These are phyloP conservation scores for Malus hybrid DNA, from an alignment of 331 rosid species.

Conservation along the genomic window DNA sequence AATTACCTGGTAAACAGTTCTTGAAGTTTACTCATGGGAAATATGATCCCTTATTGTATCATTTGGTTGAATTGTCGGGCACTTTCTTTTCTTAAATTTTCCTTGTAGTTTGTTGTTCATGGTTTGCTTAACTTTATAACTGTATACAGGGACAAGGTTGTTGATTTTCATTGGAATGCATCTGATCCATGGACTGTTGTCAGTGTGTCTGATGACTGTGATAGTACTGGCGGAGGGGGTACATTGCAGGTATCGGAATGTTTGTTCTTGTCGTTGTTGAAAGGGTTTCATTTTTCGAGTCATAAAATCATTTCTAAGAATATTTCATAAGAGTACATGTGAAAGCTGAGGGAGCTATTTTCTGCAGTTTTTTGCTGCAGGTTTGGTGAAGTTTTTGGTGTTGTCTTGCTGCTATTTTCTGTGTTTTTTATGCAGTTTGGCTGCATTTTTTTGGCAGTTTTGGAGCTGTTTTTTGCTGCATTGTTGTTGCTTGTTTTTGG, in stretches of 20 bases:
- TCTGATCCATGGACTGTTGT: constrained; percentile 97
- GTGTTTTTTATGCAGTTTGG: too few species aligned
- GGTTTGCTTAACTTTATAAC: background rate
- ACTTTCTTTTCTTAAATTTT: background rate
- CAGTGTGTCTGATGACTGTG: constrained; percentile 98
- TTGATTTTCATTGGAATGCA: constrained; percentile 95
- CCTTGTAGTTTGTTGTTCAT: background rate
- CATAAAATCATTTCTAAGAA: background rate
- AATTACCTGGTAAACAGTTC: background rate
- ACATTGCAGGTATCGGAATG: constrained; percentile 67
- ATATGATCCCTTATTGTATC: background rate
- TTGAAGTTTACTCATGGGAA: background rate
- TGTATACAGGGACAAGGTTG: constrained; percentile 81
- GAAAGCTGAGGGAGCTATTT: too few species aligned
- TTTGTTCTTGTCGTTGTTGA: background rate
- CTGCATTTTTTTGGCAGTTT: too few species aligned
- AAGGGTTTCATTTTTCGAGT: background rate
- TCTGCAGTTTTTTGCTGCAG: too few species aligned
- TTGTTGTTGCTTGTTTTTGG: too few species aligned
- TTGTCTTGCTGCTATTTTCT: too few species aligned
- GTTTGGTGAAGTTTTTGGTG: too few species aligned
- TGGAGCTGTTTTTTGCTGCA: too few species aligned
- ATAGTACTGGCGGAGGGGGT: constrained; percentile 96
- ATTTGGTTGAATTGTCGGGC: background rate
- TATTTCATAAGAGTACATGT: too few species aligned